Percentiles rank a stretch among this genome's conserved stretches.
Evolutionary conservation across 2,329 filamentous ascomycete genomes (phyloP).

Genomic region (Tolypocladium endophyticum): DNA sequence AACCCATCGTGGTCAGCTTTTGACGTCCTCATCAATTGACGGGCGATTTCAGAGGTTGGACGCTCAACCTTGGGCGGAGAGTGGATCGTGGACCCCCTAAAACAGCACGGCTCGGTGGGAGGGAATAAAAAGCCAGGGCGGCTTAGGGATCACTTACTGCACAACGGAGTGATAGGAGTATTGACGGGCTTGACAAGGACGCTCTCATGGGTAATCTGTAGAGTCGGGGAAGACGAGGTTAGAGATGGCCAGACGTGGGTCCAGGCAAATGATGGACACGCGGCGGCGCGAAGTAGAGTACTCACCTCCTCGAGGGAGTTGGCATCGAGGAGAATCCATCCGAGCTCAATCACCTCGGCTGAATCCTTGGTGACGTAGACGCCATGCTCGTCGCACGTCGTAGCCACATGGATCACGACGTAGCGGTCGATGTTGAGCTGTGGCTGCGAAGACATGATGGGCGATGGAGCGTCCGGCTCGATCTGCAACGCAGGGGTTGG

Average conservation of each 20-base stretch:
- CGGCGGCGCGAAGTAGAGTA: conserved; percentile 8
- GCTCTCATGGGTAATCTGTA: conserved; percentile 83
- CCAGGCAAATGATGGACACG: background rate
- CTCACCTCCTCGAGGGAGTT: conserved; percentile 88
- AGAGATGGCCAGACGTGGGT: conserved; percentile 1
- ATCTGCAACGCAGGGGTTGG: conserved; percentile 8
- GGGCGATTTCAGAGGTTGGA: background rate
- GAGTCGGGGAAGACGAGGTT: conserved; percentile 1
- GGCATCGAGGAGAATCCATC: conserved; percentile 91
- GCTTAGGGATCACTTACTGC: conserved; percentile 61
- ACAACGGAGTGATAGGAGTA: conserved; percentile 94
- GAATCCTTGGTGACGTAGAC: conserved; percentile 99
- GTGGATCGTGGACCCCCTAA: background rate
- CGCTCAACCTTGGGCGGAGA: background rate
- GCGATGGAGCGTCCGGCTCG: conserved; percentile 9
- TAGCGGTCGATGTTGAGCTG: conserved; percentile 83
- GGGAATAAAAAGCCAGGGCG: conserved; percentile 5
- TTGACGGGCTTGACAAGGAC: conserved; percentile 97
- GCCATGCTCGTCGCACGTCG: conserved; percentile 97
- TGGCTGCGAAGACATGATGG: conserved; percentile 30
- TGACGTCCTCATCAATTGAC: background rate
- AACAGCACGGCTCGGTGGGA: conserved; percentile 1
- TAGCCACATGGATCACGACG: conserved; percentile 96
- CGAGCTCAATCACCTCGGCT: conserved; percentile 96
- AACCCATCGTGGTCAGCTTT: conserved; percentile 4